A percentile compares a stretch with the other conserved stretches of the same genome.
These are phyloP conservation scores for Zea mays DNA, from an alignment of 176 grass and related monocot species.

Conservation along the genomic window DNA sequence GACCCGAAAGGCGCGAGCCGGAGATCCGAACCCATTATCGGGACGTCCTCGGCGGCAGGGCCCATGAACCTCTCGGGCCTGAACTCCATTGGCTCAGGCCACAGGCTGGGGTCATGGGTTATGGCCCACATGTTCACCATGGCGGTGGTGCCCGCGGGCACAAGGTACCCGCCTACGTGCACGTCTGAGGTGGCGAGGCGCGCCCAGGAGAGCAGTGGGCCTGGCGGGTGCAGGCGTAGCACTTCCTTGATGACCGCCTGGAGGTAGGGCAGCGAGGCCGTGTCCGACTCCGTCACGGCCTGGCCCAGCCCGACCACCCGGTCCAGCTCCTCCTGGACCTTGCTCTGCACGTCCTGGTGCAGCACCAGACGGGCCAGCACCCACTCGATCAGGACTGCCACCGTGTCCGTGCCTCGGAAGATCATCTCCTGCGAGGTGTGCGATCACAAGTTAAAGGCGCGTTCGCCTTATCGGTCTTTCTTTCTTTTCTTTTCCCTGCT, in stretches of 20 bases:
- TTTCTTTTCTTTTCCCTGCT: no score
- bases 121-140: constrained; percentile 99
- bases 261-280: constrained; percentile 47
- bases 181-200: constrained; percentile 67
- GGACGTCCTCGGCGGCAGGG: neutral
- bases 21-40: constrained; percentile 57
- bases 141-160: constrained; percentile 66
- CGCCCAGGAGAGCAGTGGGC: constrained; percentile 81
- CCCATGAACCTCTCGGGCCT: constrained; percentile 46
- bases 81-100: constrained; percentile 50
- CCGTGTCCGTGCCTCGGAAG: constrained; percentile 85
- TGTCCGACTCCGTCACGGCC: constrained; percentile 40
- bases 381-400: constrained; percentile 84
- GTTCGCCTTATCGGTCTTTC: no score
- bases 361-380: constrained; percentile 56
- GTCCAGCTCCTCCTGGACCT: constrained; percentile 67
- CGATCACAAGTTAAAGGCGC: no score
- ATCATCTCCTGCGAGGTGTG: constrained; percentile 68
- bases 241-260: constrained; percentile 70
- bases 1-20: constrained; percentile 79
- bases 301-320: constrained; percentile 41
- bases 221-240: constrained; percentile 75
- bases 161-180: constrained; percentile 31
- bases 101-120: constrained; percentile 53
- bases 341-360: constrained; percentile 63